Evolutionary conservation across 2,329 filamentous ascomycete species (phyloP).

Genomic region (Cladosporium sp.): DNA sequence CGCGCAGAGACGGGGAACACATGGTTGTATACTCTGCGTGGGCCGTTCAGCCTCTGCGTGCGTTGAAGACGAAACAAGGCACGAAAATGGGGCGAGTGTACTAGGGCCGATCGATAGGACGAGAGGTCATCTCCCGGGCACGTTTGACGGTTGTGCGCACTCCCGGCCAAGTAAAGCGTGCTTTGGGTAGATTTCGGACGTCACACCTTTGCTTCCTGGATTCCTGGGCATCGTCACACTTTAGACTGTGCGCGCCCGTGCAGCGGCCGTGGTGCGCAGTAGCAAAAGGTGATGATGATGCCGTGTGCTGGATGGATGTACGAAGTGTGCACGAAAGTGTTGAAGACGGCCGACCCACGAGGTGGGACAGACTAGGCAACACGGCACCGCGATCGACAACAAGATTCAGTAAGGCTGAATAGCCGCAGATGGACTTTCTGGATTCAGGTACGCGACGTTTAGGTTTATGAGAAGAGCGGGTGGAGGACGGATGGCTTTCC

Average conservation of each 20-base stretch:
- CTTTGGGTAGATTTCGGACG: slow-evolving; percentile 3
- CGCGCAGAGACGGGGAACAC: not conserved
- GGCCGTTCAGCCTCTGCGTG: not conserved
- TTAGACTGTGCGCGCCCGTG: not conserved
- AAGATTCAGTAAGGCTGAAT: not conserved
- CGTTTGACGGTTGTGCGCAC: slow-evolving; percentile 4
- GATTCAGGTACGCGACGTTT: not conserved
- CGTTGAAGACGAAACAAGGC: slow-evolving; percentile 6
- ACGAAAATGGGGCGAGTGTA: not conserved
- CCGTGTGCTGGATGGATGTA: not conserved
- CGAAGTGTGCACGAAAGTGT: not conserved
- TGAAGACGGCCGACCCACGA: not conserved
- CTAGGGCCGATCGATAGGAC: slow-evolving; percentile 11
- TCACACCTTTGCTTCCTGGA: not conserved
- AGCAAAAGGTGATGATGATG: not conserved
- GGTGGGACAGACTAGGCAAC: not conserved
- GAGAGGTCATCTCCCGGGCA: slow-evolving; percentile 8
- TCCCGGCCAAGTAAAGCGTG: slow-evolving; percentile 1
- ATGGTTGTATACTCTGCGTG: not conserved
- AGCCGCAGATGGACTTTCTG: not conserved
- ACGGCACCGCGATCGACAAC: not conserved
- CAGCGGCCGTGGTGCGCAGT: not conserved
- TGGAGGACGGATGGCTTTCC: not conserved
- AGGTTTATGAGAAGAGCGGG: not conserved
- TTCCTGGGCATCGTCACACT: not conserved